Evolutionary conservation across 2,329 filamentous ascomycete species (phyloP), one percentile per base, ranked within the genome.

Genomic region (Pseudogymnoascus destructans): DNA sequence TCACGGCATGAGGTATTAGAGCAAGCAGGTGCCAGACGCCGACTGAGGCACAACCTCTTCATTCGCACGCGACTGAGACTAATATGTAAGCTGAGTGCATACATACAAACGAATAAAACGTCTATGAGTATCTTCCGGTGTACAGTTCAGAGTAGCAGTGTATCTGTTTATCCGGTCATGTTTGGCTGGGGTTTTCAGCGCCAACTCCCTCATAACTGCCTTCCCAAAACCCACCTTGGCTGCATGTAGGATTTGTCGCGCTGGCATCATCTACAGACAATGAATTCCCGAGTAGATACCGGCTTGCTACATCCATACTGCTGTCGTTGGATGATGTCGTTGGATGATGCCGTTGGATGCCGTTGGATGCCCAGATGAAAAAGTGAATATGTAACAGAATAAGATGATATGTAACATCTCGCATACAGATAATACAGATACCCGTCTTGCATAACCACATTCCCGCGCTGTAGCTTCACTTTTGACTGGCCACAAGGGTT

Each of bases 41-140:
- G 36, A 11, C 9, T 23, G 9, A 52, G 23, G 46, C 25, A 52
- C 46, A 13, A 52, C 9, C n/a, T 25, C 46, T 15, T 8, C 30
- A 23, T 13, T 52, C 25, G 46, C 46, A 52, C 19, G 25, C 8
- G 46, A 30, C 46, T 9, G 25, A 30, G 10, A 52, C 25, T 2
- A 52, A 17, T 52, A 52, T 30, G 46, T 32, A 52, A 52, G 46
- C 46, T 19, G 46, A 17, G 9, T 52, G 46, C 46, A 52, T 52
- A 17, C 23, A 52, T 52, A 52, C 46, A 52, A 52, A 52, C 46
- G 15, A 19, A 19, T 19, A 19, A 13, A 27, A 15, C 9, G 25
- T 19, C 46, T 52, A 52, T 52, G 19, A 32, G 32, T 52, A 52
- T 30, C n/a, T 4, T 32, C 25, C 30, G 46, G 25, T 52, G 25